Evolutionary conservation across 371 early-diverging fungal species (phyloP), one percentile per base, ranked within the genome.

Genomic region (Racocetra persica): DNA sequence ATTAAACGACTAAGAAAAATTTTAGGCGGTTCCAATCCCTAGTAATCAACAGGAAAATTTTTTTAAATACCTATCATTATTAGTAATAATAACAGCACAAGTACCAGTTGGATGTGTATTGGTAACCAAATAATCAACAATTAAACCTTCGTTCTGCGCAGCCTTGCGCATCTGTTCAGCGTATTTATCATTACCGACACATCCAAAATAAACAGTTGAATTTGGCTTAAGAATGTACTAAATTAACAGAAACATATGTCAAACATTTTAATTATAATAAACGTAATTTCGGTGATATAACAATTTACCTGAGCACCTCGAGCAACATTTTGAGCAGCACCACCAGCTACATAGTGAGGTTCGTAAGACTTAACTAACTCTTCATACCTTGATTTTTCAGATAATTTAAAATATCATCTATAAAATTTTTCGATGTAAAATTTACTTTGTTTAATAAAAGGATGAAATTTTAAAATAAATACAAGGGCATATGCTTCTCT

Each of bases 301-400:
- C n/a, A 62, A 59, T 54, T 62, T 83, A 84, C 85, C 72, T 93
- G 95, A 63, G 94, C 94, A 82, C 94, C 97, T 83, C 98, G 95
- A 70, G 95, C 90, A 65, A 97, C 90, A 93, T 98, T 98, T 86
- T 98, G 98, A 57, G 95, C 92, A 67, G 98, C 97, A 82, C 98
- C 98, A 73, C 98, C 98, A 80, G 98, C 97, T 85, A 96, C 94
- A 86, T 82, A 89, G 13, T 41, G 4, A 8, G 67, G 69, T 1
- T 38, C 11, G 41, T 79, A 90, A 86, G 90, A 87, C 51, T 89
- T 85, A 65, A 93, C 88, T 79, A 98, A 89, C 80, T 96, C 97
- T 76, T 91, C 90, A 87, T 93, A 96, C 82, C 89, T 91, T 76
- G 24, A 38, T 20, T 7, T 2, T 51, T 11, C 41, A 20, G 22